Base-by-base conservation (phyloP, 2,329 filamentous ascomycete species). In the Alternaria hordeiaustralica region DNA sequence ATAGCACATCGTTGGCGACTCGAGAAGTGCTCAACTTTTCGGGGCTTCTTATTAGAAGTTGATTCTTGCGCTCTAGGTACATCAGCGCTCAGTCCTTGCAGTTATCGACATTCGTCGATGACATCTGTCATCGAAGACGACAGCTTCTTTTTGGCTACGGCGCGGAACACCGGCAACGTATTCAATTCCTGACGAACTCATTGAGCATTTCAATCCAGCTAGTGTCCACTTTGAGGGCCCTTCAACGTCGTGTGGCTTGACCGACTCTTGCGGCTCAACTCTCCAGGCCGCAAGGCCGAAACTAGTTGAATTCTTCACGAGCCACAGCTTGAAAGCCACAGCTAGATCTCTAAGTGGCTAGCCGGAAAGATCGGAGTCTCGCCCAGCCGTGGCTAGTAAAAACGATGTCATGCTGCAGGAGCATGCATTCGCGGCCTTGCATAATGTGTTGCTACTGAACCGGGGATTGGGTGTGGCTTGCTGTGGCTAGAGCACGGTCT, bases 391-490 rank as follows among this genome's bases (percentile, higher is more conserved):
- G 36, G 13, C 25, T n/a, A 45, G 4, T 36, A 44, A 33, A 28
- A 49, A 20, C 49, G 63, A 65, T 71, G 70, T 72, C 71, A 71
- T 72, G 60, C n/a, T 68, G 66, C 67, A 60, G 53, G 18, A 51
- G n/a, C 10, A 50, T 58, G 58, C 56, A 51, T 46, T 64, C 63
- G 66, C 55, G 59, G 65, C 67, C 60, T 68, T 59, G 55, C 60
- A 60, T 53, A 20, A 28, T 21, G 55, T 30, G 33, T 43, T 60
- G 10, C 9, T 28, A 15, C n/a, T 25, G 36, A 13, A 25, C 63
- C 30, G 36, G 63, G 71, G 71, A 74, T 73, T 74, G 69, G 71
- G 57, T 72, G 71, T 73, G 71, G 71, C 71, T 50, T 67, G 58
- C 20, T 63, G 70, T 72, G 69, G 70, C 69, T 71, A 61, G 67